phyloP scores from a whole-genome alignment of 2,329 filamentous ascomycete genomes.

The Fusarium decemcellulare region DNA sequence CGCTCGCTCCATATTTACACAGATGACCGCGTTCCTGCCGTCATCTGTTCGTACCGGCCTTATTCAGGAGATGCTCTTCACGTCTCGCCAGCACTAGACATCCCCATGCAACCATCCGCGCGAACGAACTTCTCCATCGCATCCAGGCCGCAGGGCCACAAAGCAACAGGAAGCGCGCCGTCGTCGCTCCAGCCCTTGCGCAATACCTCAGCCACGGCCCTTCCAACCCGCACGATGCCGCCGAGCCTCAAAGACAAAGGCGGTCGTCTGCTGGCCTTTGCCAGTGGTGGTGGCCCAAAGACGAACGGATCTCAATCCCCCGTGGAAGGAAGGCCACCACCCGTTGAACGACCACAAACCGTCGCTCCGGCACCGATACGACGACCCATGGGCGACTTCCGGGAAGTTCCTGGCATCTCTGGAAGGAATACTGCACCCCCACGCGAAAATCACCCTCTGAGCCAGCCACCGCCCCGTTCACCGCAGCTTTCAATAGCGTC shows the following conservation, averaged over 20 bases:
- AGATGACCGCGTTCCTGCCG: not conserved
- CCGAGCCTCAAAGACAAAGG: conserved; percentile 50
- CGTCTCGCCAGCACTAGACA: conserved; percentile 15
- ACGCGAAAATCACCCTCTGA: conserved; percentile 43
- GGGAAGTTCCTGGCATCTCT: conserved; percentile 54
- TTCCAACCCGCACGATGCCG: conserved; percentile 43
- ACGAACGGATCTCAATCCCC: conserved; percentile 37
- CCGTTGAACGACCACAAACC: conserved; percentile 33
- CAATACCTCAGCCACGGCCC: not conserved
- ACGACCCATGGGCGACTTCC: conserved; percentile 51
- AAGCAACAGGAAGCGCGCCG: conserved; percentile 15
- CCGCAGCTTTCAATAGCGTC: conserved; percentile 36
- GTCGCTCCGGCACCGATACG: conserved; percentile 38
- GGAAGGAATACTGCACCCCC: conserved; percentile 48
- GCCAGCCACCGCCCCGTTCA: conserved; percentile 42
- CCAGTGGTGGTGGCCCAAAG: conserved; percentile 40
- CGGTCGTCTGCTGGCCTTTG: conserved; percentile 51
- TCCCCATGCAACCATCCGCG: conserved; percentile 31
- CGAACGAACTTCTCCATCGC: conserved; percentile 26
- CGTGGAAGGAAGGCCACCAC: conserved; percentile 31
- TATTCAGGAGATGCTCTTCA: conserved; percentile 23
- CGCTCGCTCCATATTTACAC: not conserved
- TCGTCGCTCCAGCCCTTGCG: conserved; percentile 6
- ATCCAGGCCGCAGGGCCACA: conserved; percentile 20
- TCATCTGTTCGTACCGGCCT: conserved; percentile 11